Evolutionary conservation across 768 basidiomycete genomes (phyloP).

Genomic region (Wakefieldia striispora): DNA sequence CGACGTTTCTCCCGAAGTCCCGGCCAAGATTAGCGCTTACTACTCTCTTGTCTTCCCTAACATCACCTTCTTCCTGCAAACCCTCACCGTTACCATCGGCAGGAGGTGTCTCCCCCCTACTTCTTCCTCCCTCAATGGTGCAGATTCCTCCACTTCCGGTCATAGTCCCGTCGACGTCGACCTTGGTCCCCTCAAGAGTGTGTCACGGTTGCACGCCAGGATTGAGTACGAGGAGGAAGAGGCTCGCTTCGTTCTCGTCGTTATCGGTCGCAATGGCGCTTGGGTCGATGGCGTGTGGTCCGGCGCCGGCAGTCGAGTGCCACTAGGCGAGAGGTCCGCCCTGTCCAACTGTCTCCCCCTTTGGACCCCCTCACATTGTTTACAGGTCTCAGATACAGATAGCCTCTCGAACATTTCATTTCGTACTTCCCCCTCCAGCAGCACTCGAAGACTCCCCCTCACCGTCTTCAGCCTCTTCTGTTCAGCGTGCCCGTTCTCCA

Average conservation of each 20-base stretch:
- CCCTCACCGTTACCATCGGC: conserved; percentile 90
- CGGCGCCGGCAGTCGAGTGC: conserved; percentile 82
- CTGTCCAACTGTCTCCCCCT: not conserved
- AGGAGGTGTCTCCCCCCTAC: conserved; percentile 74
- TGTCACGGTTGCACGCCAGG: conserved; percentile 94
- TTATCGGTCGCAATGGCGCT: conserved; percentile 95
- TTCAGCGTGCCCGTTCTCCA: conserved; percentile 67
- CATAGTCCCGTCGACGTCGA: conserved; percentile 74
- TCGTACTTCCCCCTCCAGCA: conserved; percentile 88
- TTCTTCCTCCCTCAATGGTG: conserved; percentile 45
- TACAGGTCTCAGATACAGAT: conserved; percentile 93
- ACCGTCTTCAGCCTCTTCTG: conserved; percentile 72
- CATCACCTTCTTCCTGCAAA: conserved; percentile 97
- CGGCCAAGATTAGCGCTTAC: conserved; percentile 88
- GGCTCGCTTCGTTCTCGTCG: conserved; percentile 84
- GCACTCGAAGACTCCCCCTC: conserved; percentile 79
- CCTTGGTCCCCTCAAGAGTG: conserved; percentile 93
- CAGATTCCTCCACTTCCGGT: conserved; percentile 37
- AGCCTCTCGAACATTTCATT: conserved; percentile 94
- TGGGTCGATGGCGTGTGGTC: conserved; percentile 99
- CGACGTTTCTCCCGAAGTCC: conserved; percentile 23
- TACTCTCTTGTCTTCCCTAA: conserved; percentile 92
- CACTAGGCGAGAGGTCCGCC: conserved; percentile 76
- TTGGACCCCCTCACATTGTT: conserved; percentile 13
- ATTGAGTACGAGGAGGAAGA: conserved; percentile 92